Conservation (phyloP, 179 eudicot genomes). For the Nepenthes alata region DNA sequence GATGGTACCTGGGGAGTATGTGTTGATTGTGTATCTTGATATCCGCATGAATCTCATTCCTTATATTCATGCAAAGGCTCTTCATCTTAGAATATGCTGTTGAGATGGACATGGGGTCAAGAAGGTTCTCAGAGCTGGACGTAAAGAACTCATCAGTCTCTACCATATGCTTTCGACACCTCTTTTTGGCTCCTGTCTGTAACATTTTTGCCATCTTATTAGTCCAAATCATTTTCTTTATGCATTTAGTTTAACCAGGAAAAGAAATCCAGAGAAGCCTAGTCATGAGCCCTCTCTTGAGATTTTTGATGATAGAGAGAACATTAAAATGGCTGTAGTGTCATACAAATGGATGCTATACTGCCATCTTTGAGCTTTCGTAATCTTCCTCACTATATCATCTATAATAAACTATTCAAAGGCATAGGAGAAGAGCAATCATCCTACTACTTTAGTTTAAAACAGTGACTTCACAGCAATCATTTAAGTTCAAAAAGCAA, state of each 20-base stretch:
- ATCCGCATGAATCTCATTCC: slow-evolving; percentile 62
- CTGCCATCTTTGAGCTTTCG: too few relatives aligned
- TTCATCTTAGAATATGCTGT: slow-evolving; percentile 77
- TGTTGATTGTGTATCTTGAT: slow-evolving; percentile 72
- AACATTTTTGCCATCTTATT: slow-evolving; percentile 1
- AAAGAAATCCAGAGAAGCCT: too few relatives aligned
- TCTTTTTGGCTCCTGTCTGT: slow-evolving; percentile 71
- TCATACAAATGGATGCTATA: too few relatives aligned
- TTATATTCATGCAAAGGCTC: slow-evolving; percentile 48
- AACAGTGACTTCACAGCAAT: too few relatives aligned
- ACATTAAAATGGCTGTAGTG: background rate
- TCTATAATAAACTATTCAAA: too few relatives aligned
- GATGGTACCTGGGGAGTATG: slow-evolving; percentile 59
- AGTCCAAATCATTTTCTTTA: background rate
- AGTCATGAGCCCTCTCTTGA: background rate
- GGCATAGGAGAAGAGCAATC: too few relatives aligned
- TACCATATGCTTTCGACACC: slow-evolving; percentile 67
- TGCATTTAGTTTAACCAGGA: background rate
- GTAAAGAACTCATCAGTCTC: slow-evolving; percentile 83
- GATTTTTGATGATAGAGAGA: background rate
- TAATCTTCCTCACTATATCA: too few relatives aligned
- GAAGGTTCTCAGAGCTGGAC: slow-evolving; percentile 47
- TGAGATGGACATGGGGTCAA: slow-evolving; percentile 52
- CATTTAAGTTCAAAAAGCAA: too few relatives aligned
- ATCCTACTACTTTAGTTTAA: too few relatives aligned